Evolutionary conservation across 352 stramenopile genomes (phyloP).

Genomic region (Pythium brassicae): DNA sequence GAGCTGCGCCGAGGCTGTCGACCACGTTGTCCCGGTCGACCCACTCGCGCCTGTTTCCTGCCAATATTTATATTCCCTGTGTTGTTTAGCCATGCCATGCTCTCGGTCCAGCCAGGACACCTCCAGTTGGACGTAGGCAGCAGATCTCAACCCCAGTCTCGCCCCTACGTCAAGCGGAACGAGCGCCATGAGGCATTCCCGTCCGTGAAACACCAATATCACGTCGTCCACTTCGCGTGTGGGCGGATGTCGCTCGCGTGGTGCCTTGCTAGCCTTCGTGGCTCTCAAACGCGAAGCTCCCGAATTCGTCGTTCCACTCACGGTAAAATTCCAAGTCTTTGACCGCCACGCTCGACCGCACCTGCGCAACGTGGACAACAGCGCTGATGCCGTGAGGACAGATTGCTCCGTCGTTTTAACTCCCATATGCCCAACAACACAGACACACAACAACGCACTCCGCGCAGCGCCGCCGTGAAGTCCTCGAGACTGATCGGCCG

Average conservation of each 20-base stretch:
- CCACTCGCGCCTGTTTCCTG: conserved; percentile 9
- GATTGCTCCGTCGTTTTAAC: not conserved
- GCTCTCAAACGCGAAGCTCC: conserved; percentile 81
- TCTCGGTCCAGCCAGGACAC: not conserved
- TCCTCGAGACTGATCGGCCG: conserved; percentile 94
- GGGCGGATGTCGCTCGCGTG: not conserved
- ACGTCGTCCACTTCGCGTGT: conserved; percentile 8
- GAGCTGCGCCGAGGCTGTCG: conserved; percentile 4
- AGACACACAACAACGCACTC: conserved; percentile 27
- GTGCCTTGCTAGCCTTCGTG: conserved; percentile 33
- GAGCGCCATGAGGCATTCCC: conserved; percentile 6
- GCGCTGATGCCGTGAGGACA: not conserved
- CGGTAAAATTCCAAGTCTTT: conserved; percentile 93
- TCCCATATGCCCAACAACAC: not conserved
- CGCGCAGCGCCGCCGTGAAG: conserved; percentile 92
- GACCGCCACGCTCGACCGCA: conserved; percentile 92
- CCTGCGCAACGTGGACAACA: conserved; percentile 28
- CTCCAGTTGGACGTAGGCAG: conserved; percentile 7
- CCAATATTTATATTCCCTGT: conserved; percentile 35
- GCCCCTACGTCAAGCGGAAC: conserved; percentile 7
- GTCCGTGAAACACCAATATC: conserved; percentile 12
- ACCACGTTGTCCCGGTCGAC: not conserved
- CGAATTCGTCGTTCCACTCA: conserved; percentile 93
- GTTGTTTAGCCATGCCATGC: conserved; percentile 8
- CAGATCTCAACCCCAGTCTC: conserved; percentile 3